Percentiles rank a stretch among this genome's conserved stretches.
These are phyloP conservation scores for Priceomyces fermenticarens DNA, from an alignment of 805 yeast genomes.

Conservation along the genomic window DNA sequence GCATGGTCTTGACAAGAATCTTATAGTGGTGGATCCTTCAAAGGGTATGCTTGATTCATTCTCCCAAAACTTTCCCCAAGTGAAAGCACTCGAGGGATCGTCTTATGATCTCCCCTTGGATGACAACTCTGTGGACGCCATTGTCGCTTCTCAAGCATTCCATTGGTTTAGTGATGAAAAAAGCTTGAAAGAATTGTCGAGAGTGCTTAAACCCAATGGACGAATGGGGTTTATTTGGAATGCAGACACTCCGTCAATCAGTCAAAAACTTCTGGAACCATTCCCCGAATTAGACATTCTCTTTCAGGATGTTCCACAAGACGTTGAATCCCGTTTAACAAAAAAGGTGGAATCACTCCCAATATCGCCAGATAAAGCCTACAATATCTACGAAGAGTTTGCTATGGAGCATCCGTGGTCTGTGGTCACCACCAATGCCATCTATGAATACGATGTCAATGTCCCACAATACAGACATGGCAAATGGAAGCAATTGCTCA, in stretches of 20 bases:
- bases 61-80: constrained; percentile 42
- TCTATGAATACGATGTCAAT: constrained; percentile 33
- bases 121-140: constrained; percentile 44
- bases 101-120: constrained; percentile 46
- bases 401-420: constrained; percentile 35
- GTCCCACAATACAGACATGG: constrained; percentile 59
- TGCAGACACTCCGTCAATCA: constrained; percentile 34
- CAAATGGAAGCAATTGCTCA: constrained; percentile 42
- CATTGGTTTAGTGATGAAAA: constrained; percentile 62
- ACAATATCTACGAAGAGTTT: constrained; percentile 8
- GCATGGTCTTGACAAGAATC: constrained; percentile 35
- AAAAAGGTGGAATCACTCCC: background rate
- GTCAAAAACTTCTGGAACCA: constrained; percentile 7
- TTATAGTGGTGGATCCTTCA: constrained; percentile 54
- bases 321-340: background rate
- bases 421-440: constrained; percentile 26
- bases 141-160: constrained; percentile 59
- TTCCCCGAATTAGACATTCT: constrained; percentile 2
- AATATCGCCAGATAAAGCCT: background rate
- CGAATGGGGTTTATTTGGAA: constrained; percentile 60
- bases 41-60: constrained; percentile 54
- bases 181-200: constrained; percentile 45
- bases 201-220: constrained; percentile 50
- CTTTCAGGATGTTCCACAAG: background rate
- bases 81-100: constrained; percentile 36